Conservation (phyloP, 441 rosid genomes). For the Eutrema salsugineum region DNA sequence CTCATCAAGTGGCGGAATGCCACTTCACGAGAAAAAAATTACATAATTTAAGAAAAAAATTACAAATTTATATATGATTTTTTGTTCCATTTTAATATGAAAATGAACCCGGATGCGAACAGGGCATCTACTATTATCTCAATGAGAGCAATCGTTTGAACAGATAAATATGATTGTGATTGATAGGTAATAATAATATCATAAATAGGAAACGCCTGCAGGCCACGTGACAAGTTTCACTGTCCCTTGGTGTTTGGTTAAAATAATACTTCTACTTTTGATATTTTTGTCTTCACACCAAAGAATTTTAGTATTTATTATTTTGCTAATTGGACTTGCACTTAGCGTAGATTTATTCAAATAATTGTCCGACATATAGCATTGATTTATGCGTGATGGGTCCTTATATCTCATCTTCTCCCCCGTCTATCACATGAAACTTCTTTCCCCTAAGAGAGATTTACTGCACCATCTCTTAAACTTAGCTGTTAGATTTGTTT, state of each 20-base stretch:
- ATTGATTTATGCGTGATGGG: conserved; percentile 12
- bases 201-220: neutral
- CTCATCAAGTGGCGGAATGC: too few relatives aligned
- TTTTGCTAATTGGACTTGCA: neutral
- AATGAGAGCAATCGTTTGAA: neutral
- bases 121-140: too few relatives aligned
- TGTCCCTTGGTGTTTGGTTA: neutral
- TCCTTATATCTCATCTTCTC: conserved; percentile 7
- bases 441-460: neutral
- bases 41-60: too few relatives aligned
- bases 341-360: neutral
- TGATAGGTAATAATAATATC: neutral
- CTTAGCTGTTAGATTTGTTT: neutral
- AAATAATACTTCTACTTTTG: neutral
- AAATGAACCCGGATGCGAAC: too few relatives aligned
- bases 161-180: neutral
- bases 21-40: too few relatives aligned
- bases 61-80: too few relatives aligned
- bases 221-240: conserved; percentile 5
- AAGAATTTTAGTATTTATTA: neutral
- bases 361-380: conserved; percentile 11
- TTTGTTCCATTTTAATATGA: too few relatives aligned
- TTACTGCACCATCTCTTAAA: neutral
- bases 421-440: conserved; percentile 13
- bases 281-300: neutral